phyloP scores from a whole-genome alignment of 768 basidiomycete species.

The Hemileccinum impolitum region DNA sequence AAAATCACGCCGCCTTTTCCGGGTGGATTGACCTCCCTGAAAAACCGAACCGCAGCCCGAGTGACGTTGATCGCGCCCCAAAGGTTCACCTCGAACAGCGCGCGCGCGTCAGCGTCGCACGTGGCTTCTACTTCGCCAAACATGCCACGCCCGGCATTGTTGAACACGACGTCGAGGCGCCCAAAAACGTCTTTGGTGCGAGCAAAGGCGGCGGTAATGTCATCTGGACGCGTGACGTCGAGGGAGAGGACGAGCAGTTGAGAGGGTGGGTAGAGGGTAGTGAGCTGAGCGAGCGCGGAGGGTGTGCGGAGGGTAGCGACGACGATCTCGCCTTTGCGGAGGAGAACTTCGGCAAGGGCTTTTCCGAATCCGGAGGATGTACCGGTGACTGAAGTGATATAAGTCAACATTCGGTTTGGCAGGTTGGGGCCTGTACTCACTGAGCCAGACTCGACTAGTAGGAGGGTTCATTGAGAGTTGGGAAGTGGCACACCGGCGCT shows the following conservation, averaged over 20 bases:
- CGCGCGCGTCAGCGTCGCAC: constrained; percentile 27
- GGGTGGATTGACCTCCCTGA: constrained; percentile 32
- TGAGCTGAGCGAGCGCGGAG: constrained; percentile 24
- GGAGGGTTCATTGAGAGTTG: not conserved
- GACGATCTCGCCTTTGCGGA: constrained; percentile 35
- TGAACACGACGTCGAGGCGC: constrained; percentile 42
- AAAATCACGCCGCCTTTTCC: too few relatives aligned
- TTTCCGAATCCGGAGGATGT: constrained; percentile 38
- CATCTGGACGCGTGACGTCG: constrained; percentile 34
- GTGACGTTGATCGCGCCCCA: constrained; percentile 17
- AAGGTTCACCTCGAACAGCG: constrained; percentile 34
- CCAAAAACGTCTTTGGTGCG: constrained; percentile 33
- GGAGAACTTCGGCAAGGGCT: constrained; percentile 28
- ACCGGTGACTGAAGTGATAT: constrained; percentile 24
- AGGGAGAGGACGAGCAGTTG: constrained; percentile 36
- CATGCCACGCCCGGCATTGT: constrained; percentile 36
- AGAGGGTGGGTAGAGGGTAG: constrained; percentile 21
- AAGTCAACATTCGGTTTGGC: too few relatives aligned
- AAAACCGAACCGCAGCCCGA: constrained; percentile 24
- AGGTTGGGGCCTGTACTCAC: not conserved
- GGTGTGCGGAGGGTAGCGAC: constrained; percentile 43
- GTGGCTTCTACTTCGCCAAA: constrained; percentile 32
- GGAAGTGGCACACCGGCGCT: too few relatives aligned
- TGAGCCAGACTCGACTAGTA: not conserved
- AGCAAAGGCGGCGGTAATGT: constrained; percentile 35